phyloP scores from a whole-genome alignment of 768 basidiomycete genomes.

The Pholiota molesta region DNA sequence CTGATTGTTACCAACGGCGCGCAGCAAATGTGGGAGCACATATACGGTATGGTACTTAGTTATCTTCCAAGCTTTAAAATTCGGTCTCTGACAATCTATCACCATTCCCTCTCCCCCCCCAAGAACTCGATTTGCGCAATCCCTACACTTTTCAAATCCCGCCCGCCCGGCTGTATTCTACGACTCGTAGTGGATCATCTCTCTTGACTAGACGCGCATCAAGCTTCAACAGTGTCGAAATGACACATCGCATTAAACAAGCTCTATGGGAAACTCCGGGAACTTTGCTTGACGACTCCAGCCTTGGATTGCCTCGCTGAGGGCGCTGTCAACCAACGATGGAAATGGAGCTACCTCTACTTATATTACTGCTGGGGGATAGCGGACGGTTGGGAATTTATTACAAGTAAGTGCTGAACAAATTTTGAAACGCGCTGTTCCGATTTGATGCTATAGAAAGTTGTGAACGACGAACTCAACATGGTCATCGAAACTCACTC shows the following conservation, averaged over 20 bases:
- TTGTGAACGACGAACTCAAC: background rate
- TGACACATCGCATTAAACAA: background rate
- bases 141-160: background rate
- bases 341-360: background rate
- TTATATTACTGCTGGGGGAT: background rate
- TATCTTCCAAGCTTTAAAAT: background rate
- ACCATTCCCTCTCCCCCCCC: background rate
- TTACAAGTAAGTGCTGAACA: background rate
- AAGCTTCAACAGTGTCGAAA: no score
- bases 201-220: no score
- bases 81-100: background rate
- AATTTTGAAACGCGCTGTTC: background rate
- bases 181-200: no score
- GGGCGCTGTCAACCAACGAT: background rate
- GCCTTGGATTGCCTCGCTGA: background rate
- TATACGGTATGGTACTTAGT: background rate
- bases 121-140: background rate
- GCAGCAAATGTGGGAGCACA: background rate
- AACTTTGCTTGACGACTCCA: background rate
- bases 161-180: no score
- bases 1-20: no score
- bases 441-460: slow-evolving; percentile 1
- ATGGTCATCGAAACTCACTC: background rate
- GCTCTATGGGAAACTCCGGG: background rate
- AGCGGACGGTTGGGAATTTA: background rate